A percentile compares a stretch with the other conserved stretches of the same genome.
Evolutionary conservation across 805 yeast species (phyloP).

Genomic region (Phaffomyces opuntiae): DNA sequence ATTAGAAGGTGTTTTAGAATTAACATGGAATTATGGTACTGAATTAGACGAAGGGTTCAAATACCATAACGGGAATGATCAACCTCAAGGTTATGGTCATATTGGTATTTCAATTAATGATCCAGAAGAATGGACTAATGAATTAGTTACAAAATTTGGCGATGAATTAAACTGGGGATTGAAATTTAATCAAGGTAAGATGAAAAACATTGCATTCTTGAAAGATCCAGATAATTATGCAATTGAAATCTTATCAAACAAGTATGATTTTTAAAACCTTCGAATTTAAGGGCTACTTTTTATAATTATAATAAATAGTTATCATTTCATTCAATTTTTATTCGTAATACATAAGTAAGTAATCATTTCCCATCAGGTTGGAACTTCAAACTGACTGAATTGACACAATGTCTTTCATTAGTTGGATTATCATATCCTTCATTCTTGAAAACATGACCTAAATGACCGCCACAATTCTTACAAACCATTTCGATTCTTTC

Average conservation of each 20-base stretch:
- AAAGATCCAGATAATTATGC: conserved; percentile 89
- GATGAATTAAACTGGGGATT: conserved; percentile 52
- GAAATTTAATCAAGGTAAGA: conserved; percentile 47
- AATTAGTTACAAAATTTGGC: conserved; percentile 38
- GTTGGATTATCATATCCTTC: conserved; percentile 85
- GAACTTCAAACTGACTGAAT: conserved; percentile 75
- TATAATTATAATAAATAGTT: too few species aligned
- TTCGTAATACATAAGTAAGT: too few species aligned
- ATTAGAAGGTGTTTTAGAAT: conserved; percentile 71
- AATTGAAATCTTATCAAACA: conserved; percentile 59
- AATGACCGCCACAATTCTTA: conserved; percentile 81
- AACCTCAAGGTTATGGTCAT: conserved; percentile 83
- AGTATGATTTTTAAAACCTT: background rate
- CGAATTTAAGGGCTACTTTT: background rate
- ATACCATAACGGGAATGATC: conserved; percentile 79
- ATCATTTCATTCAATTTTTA: too few species aligned
- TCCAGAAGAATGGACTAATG: conserved; percentile 49
- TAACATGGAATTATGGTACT: conserved; percentile 95
- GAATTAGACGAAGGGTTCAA: conserved; percentile 67
- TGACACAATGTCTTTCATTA: conserved; percentile 92
- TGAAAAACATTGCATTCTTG: conserved; percentile 63
- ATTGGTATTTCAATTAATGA: conserved; percentile 65
- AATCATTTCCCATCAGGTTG: conserved; percentile 4
- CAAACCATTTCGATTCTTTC: conserved; percentile 85
- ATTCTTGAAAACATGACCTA: conserved; percentile 92